Conservation (phyloP, 2,329 filamentous ascomycete species). For the Xylariaceae sp. region DNA sequence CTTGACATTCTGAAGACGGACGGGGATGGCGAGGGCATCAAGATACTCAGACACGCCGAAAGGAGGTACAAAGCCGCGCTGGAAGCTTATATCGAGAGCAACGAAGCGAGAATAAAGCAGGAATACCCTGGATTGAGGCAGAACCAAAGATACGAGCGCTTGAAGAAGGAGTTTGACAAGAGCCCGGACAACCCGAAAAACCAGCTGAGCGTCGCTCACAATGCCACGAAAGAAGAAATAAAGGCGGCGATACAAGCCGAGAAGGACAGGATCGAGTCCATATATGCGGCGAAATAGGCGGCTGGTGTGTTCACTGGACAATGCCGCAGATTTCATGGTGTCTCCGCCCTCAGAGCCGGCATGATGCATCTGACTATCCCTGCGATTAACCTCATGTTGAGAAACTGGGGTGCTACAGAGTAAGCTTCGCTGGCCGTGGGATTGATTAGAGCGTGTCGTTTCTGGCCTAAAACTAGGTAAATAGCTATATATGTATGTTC, state of each 20-base stretch:
- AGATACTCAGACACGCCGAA: conserved; percentile 86
- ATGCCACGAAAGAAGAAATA: conserved; percentile 74
- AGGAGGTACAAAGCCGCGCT: conserved; percentile 82
- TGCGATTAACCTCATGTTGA: no score
- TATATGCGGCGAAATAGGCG: conserved; percentile 5
- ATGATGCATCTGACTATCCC: no score
- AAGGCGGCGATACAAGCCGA: conserved; percentile 59
- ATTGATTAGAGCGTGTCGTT: no score
- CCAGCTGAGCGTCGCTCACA: conserved; percentile 67
- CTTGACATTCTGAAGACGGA: conserved; percentile 73
- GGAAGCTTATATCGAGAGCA: conserved; percentile 71
- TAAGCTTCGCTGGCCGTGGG: no score
- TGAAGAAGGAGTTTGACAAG: conserved; percentile 91
- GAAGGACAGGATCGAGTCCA: conserved; percentile 64
- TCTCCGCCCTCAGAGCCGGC: no score
- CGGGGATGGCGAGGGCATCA: conserved; percentile 48
- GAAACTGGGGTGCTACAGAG: no score
- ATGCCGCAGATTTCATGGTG: no score
- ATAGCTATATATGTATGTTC: no score
- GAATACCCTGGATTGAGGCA: conserved; percentile 71
- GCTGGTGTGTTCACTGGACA: neutral
- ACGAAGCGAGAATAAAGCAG: conserved; percentile 77
- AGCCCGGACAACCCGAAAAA: conserved; percentile 94
- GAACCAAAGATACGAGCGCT: conserved; percentile 78
- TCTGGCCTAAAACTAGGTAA: no score